phyloP scores from a whole-genome alignment of 2,329 filamentous ascomycete species.

The Penicillium sp. region DNA sequence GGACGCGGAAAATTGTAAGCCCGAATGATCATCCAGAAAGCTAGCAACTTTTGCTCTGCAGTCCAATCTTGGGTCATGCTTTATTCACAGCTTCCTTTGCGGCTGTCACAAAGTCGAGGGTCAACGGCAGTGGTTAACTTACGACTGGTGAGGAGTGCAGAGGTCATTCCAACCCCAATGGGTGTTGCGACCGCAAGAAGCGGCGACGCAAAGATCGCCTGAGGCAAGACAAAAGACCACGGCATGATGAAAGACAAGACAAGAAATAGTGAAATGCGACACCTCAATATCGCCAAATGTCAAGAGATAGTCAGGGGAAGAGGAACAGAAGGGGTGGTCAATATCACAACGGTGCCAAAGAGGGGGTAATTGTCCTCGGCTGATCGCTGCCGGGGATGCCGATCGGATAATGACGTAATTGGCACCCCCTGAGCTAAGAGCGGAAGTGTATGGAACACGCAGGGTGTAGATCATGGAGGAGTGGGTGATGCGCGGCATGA shows the following conservation, averaged over 20 bases:
- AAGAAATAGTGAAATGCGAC: too few species aligned
- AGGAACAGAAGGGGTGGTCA: too few species aligned
- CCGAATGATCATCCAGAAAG: neutral
- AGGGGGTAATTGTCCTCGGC: neutral
- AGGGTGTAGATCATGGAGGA: too few species aligned
- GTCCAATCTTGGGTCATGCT: neutral
- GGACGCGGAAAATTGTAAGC: neutral
- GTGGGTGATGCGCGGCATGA: too few species aligned
- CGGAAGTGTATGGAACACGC: too few species aligned
- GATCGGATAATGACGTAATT: slow-evolving; percentile 4
- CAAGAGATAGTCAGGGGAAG: too few species aligned
- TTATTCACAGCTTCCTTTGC: too few species aligned
- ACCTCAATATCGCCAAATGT: too few species aligned
- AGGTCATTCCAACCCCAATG: slow-evolving; percentile 18
- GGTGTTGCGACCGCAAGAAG: slow-evolving; percentile 26
- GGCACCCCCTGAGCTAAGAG: neutral
- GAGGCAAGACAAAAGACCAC: slow-evolving; percentile 27
- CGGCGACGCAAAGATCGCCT: slow-evolving; percentile 26
- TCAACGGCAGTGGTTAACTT: slow-evolving; percentile 5
- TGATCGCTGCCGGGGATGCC: slow-evolving; percentile 11
- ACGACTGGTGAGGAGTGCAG: slow-evolving; percentile 30
- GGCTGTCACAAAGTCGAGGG: neutral
- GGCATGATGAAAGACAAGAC: slow-evolving; percentile 15
- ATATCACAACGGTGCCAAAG: too few species aligned
- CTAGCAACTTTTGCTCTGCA: neutral